Percentiles rank a stretch among this genome's conserved stretches.
Evolutionary conservation across 1,284 basidiomycete genomes (phyloP).

Genomic region (Pseudozyma sp.): DNA sequence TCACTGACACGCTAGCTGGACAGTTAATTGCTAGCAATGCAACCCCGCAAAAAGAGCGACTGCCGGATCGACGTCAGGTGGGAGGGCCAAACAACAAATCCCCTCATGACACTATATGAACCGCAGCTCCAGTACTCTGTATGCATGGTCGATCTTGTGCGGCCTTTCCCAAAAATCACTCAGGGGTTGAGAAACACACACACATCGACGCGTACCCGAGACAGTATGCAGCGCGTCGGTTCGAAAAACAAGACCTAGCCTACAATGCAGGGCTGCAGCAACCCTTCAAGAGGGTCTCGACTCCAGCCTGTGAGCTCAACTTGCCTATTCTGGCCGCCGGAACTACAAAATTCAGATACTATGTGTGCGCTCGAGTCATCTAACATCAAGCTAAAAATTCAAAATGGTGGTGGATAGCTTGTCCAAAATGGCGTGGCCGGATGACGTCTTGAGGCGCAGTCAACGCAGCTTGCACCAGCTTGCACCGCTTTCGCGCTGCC

Average conservation of each 20-base stretch:
- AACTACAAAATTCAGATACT: background rate
- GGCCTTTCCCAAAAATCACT: background rate
- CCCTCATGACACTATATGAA: background rate
- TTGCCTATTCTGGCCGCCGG: background rate
- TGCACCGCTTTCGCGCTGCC: background rate
- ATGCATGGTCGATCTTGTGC: constrained; percentile 17
- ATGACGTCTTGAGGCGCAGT: constrained; percentile 14
- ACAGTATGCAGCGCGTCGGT: too few species aligned
- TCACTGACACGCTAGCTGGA: too few species aligned
- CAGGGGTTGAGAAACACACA: background rate
- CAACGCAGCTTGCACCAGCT: background rate
- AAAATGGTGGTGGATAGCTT: background rate
- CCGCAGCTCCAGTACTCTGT: background rate
- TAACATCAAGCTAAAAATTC: background rate
- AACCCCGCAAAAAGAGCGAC: too few species aligned
- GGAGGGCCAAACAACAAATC: constrained; percentile 1
- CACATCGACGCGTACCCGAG: background rate
- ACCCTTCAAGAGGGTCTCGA: too few species aligned
- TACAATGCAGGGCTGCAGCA: background rate
- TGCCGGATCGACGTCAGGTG: too few species aligned
- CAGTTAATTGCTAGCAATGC: too few species aligned
- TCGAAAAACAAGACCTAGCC: too few species aligned
- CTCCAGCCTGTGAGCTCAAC: background rate
- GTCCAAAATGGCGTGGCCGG: background rate
- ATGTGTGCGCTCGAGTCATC: background rate